phyloP scores from a whole-genome alignment of 2,329 filamentous ascomycete species.

The Clonostachys chloroleuca region DNA sequence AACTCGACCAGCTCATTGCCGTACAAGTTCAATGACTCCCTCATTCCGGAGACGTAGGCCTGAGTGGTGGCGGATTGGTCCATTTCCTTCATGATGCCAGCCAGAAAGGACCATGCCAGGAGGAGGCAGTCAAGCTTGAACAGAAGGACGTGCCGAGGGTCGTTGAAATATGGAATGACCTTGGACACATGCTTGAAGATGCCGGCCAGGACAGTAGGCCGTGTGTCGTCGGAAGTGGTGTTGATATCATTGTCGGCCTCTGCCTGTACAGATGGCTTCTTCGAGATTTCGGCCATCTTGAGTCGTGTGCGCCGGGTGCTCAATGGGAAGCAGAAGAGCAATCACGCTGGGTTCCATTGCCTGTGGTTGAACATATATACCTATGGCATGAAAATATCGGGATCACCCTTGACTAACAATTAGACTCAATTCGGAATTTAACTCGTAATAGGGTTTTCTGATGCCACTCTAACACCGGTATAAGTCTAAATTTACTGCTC shows the following conservation, averaged over 20 bases:
- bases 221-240: not conserved
- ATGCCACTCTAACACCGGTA: no score
- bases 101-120: constrained; percentile 26
- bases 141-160: constrained; percentile 21
- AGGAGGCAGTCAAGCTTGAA: constrained; percentile 25
- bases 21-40: constrained; percentile 29
- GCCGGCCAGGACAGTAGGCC: not conserved
- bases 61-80: constrained; percentile 27
- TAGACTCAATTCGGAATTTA: no score
- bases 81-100: constrained; percentile 28
- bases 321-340: no score
- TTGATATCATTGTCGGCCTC: not conserved
- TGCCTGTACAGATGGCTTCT: no score
- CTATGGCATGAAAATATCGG: no score
- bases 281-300: no score
- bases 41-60: constrained; percentile 30
- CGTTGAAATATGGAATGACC: constrained; percentile 12
- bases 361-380: no score
- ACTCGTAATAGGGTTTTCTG: no score
- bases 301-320: no score
- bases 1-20: constrained; percentile 50
- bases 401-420: no score
- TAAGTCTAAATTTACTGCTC: no score
- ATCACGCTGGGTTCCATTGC: no score
- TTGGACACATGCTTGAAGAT: not conserved